Percentiles rank a stretch among this genome's conserved stretches.
These are phyloP conservation scores for Tricholoma bakamatsutake DNA, from an alignment of 768 basidiomycete genomes.

Conservation along the genomic window DNA sequence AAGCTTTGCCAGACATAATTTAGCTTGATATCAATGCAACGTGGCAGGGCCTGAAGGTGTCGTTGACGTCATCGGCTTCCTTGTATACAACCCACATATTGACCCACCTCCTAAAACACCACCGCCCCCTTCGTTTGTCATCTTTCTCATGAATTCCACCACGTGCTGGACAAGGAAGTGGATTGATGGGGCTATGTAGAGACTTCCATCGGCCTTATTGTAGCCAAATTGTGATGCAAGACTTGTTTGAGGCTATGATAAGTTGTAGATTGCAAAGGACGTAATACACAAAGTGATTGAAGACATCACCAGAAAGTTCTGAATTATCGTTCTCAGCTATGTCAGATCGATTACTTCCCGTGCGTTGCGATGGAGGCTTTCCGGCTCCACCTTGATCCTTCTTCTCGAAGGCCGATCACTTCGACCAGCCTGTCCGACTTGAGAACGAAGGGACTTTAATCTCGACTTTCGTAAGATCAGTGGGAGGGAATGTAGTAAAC, in stretches of 20 bases:
- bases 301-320: background rate
- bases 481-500: no score
- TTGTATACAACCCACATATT: no score
- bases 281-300: background rate
- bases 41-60: no score
- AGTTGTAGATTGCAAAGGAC: background rate
- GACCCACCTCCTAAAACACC: no score
- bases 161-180: no score
- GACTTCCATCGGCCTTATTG: no score
- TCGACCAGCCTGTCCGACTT: background rate
- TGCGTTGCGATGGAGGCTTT: background rate
- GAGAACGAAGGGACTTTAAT: background rate
- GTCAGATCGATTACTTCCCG: conserved; percentile 1
- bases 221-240: background rate
- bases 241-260: background rate
- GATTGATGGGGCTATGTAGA: no score
- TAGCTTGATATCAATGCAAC: no score
- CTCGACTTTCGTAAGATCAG: background rate
- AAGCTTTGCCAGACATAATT: no score
- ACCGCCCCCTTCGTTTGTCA: no score
- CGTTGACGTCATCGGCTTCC: no score
- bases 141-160: no score
- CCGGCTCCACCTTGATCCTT: background rate
- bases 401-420: background rate
- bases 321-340: background rate